Evolutionary conservation across 2,329 filamentous ascomycete species (phyloP), one percentile per base, ranked within the genome.

Genomic region (Penicillium crustosum): DNA sequence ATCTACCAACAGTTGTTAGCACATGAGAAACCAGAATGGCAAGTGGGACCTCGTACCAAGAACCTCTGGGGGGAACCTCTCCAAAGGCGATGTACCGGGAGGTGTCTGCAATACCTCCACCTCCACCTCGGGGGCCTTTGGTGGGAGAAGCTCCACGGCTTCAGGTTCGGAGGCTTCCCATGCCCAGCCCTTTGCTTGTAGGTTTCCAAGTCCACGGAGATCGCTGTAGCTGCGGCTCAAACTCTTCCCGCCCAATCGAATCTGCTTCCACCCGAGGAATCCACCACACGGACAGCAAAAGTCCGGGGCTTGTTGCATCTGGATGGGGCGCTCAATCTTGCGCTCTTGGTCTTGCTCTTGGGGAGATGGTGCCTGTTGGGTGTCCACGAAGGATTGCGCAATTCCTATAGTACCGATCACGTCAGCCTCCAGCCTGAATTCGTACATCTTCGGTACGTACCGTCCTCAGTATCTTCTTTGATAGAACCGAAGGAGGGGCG

Each of bases 11-110:
- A 10, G 43, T 10, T 9, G 41, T 59, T 33, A 53, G 55, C 59
- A 55, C 57, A 60, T 21, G 10, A 8, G 38, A 43, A 33, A 45
- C 33, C 39, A 35, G 10, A 27, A 21, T 6, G 55, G 29, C 44
- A 48, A 47, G 42, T 25, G 39, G 13, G 49, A 49, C 49, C 25
- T 53, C 86, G 76, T 81, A 91, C 89, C 84, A 57, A 90, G 82
- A 62, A 92, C 78, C 75, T 92, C 89, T 51, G 83, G 79, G 0
- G 89, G 89, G 8, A 93, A 80, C 60, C 73, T 83, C 78, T 92
- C 89, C 41, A 93, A 76, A 27, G 82, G 79, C 23, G 88, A 73
- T 78, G 61, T 69, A 51, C 64, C 70, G 44, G 64, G 69, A 43
- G 63, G 61, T 49, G 55, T 69, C 61, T 60, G 66, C 45, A 62